Conservation (phyloP, 192 early-diverging fungal species). For the Linnemannia elongata region DNA sequence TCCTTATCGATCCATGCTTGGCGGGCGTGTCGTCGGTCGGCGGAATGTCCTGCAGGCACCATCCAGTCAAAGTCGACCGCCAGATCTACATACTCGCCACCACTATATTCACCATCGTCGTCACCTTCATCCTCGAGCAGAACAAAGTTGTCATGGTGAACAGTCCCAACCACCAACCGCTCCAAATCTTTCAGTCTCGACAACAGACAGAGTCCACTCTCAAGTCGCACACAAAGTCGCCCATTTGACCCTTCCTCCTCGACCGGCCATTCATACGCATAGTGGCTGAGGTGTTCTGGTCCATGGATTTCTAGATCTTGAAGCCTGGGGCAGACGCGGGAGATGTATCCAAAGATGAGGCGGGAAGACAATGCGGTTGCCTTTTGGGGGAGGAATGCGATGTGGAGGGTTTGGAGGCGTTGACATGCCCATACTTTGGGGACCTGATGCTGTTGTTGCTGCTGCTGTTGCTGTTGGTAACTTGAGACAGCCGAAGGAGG, state of each 20-base stretch:
- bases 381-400: not conserved
- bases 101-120: not conserved
- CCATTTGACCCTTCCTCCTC: not conserved
- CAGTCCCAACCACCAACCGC: not conserved
- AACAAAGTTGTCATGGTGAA: not conserved
- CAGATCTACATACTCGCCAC: not conserved
- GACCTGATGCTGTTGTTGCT: not conserved
- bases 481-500: too few species aligned
- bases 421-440: not conserved
- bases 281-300: not conserved
- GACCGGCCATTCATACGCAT: not conserved
- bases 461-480: not conserved
- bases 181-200: not conserved
- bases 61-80: not conserved
- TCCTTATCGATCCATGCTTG: not conserved
- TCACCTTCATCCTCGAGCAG: not conserved
- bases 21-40: not conserved
- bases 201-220: not conserved
- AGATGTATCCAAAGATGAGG: not conserved
- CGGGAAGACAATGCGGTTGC: not conserved
- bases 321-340: not conserved
- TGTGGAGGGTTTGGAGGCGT: not conserved
- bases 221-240: not conserved
- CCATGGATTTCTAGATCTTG: not conserved
- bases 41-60: not conserved